These are phyloP conservation scores for Chiua virens DNA, from an alignment of 768 basidiomycete species.

Conservation along the genomic window DNA sequence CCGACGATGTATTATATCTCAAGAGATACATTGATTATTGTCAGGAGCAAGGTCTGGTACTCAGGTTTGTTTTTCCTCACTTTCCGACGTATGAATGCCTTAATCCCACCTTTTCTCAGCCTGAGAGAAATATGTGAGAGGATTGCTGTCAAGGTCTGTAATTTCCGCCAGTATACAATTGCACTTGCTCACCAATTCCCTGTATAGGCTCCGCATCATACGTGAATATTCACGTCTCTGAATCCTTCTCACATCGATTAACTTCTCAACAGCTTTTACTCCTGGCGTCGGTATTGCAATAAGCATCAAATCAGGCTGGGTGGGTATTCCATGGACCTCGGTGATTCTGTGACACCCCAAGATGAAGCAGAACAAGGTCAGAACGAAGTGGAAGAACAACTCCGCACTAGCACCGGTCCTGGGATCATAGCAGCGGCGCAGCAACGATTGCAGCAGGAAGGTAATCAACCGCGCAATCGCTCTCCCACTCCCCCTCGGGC, in stretches of 20 bases:
- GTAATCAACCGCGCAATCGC: slow-evolving; percentile 47
- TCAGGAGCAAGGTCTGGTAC: slow-evolving; percentile 80
- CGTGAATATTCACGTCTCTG: slow-evolving; percentile 44
- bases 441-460: slow-evolving; percentile 40
- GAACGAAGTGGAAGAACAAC: slow-evolving; percentile 41
- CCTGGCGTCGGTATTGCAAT: slow-evolving; percentile 90
- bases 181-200: slow-evolving; percentile 2
- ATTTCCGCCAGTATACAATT: neutral
- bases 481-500: slow-evolving; percentile 83
- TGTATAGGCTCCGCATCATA: slow-evolving; percentile 80
- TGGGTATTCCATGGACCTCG: slow-evolving; percentile 75
- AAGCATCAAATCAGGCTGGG: slow-evolving; percentile 90
- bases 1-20: slow-evolving; percentile 79
- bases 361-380: slow-evolving; percentile 45
- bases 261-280: slow-evolving; percentile 65
- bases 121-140: slow-evolving; percentile 86
- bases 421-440: slow-evolving; percentile 47
- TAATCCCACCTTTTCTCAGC: slow-evolving; percentile 13
- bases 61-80: slow-evolving; percentile 51
- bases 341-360: slow-evolving; percentile 46
- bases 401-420: slow-evolving; percentile 37
- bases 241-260: neutral
- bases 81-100: neutral
- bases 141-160: slow-evolving; percentile 73
- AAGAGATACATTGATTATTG: slow-evolving; percentile 91